phyloP scores from a whole-genome alignment of 768 basidiomycete genomes.

The Dacryopinax primogenitus region DNA sequence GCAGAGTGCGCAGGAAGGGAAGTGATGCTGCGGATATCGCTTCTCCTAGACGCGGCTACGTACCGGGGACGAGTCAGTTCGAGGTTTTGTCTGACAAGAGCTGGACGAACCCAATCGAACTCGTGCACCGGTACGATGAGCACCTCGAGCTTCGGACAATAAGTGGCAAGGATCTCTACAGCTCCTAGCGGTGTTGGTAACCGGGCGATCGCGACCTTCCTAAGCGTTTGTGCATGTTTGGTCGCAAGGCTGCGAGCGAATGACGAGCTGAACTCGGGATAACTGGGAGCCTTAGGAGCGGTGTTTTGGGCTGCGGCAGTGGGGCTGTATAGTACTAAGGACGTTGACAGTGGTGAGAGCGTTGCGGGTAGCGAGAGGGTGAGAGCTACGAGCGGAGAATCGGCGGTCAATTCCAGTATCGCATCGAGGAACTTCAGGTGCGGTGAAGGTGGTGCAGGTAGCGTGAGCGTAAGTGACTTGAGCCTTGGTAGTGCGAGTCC shows the following conservation, averaged over 20 bases:
- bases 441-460: not conserved
- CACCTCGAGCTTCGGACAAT: not conserved
- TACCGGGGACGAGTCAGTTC: not conserved
- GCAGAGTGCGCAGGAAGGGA: not conserved
- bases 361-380: not conserved
- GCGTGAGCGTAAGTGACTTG: not conserved
- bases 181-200: not conserved
- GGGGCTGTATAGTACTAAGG: too few relatives aligned
- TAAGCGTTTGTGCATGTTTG: not conserved
- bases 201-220: not conserved
- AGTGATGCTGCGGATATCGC: not conserved
- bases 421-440: not conserved
- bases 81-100: not conserved
- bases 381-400: not conserved
- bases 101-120: constrained; percentile 2
- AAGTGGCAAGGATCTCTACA: not conserved
- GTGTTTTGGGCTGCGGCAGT: too few relatives aligned
- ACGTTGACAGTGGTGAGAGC: too few relatives aligned
- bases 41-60: not conserved
- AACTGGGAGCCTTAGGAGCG: not conserved
- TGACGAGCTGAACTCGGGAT: too few relatives aligned
- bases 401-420: not conserved
- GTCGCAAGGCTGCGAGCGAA: too few relatives aligned
- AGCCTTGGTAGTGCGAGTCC: not conserved
- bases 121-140: not conserved